A percentile compares a stretch with the other conserved stretches of the same genome.
phyloP scores from a whole-genome alignment of 257 asterid species.

The Solanum bulbocastanum region DNA sequence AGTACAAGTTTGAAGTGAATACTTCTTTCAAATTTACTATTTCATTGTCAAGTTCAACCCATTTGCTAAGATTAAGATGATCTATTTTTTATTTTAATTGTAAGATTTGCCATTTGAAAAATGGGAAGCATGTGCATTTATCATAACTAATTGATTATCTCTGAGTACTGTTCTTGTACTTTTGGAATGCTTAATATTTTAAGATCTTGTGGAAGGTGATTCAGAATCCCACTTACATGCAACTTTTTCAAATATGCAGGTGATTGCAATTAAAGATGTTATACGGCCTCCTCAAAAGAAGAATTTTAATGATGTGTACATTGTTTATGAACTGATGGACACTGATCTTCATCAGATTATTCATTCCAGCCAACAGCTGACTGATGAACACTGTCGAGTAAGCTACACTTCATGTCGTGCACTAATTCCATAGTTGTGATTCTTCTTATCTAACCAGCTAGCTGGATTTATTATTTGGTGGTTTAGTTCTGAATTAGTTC shows the following conservation, averaged over 20 bases:
- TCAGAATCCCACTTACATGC: not conserved
- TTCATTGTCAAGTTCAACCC: not conserved
- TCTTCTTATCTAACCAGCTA: not conserved
- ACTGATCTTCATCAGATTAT: slow-evolving; percentile 25
- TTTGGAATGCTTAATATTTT: not conserved
- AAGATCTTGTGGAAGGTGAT: not conserved
- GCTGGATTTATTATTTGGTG: not conserved
- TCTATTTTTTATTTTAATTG: not conserved
- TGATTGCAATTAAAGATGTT: slow-evolving; percentile 15
- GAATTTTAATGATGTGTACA: slow-evolving; percentile 20
- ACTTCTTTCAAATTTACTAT: not conserved
- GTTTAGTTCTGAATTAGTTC: not conserved
- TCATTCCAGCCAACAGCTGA: slow-evolving; percentile 12
- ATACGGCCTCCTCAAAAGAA: slow-evolving; percentile 14
- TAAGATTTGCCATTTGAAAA: not conserved
- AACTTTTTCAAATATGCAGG: not conserved
- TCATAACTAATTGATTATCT: not conserved
- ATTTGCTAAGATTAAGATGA: not conserved
- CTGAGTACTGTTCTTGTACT: not conserved
- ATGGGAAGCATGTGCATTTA: not conserved
- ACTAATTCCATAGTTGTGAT: not conserved
- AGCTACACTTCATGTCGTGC: not conserved
- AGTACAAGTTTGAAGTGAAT: not conserved
- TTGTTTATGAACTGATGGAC: slow-evolving; percentile 19
- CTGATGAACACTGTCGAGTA: slow-evolving; percentile 19